Base-by-base conservation (phyloP, 495 filamentous ascomycete genomes). In the Apodospora peruviana region DNA sequence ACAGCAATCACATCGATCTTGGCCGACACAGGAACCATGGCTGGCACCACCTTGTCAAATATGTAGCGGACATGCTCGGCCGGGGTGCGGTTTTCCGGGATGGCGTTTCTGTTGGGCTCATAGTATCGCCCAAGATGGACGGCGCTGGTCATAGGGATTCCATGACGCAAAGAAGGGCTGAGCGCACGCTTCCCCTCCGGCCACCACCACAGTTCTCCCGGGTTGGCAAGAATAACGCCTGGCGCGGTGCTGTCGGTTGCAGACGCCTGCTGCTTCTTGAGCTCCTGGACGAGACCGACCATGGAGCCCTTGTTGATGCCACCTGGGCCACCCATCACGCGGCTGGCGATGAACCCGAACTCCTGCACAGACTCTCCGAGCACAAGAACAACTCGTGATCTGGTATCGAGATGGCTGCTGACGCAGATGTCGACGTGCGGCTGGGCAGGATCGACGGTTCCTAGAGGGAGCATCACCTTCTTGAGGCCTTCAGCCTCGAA, bases 291-390 rank as follows among this genome's bases (percentile, higher is more conserved):
- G 54, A 91, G 69, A 24, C 75, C 65, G 25, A 91, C 61, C 22
- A 79, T 74, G 3, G 84, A 86, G 20, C 87, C 90, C 4, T 71
- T 69, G 55, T 82, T 70, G 56, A 94, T 73, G 37, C 85, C 79
- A 2, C 79, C 77, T 0, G 59, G 51, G 2, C 75, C 66, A 46
- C 79, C 74, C 17, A 85, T 60, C 5, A 77, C 69, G 12, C 88
- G 84, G 57, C 85, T 84, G 5, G 88, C 77, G 55, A 88, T 80
- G 43, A 91, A 70, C 3, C 87, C 88, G 3, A 93, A 71, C 44
- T 91, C 83, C 57, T 94, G 85, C 10, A 47, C 52, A 2, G 74
- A 60, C 49, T 91, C 84, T 49, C 86, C 85, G 53, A 94, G 76
- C 45, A 93, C 69, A 45, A 95, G 62, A n/a, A 94, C 67, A 9